Base-by-base conservation (phyloP, 2,329 filamentous ascomycete species). In the Paecilomyces sp. region DNA sequence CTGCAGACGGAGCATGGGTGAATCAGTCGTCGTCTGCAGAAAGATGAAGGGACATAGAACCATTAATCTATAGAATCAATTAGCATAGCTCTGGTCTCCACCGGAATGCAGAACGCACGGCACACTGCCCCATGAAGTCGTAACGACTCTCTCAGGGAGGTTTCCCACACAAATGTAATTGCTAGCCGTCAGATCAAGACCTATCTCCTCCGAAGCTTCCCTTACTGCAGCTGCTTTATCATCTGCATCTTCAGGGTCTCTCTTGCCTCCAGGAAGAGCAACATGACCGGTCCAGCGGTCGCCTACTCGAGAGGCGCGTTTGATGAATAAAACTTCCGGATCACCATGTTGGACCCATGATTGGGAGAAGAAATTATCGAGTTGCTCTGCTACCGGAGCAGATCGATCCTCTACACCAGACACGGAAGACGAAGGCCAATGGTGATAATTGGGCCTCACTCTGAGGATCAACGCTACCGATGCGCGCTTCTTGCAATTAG, bases 251-350 rank as follows among this genome's bases (percentile, higher is more conserved):
- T 83, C 82, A 0, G 84, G 82, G 64, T 90, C 87, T 63, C 85
- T 76, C 67, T 86, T 87, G 1, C 87, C 87, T 24, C 87, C 87
- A 0, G 87, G 87, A 3, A 89, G 73, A 0, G 87, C 87, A 59
- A 89, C 83, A 75, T 90, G 87, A 2, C 83, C 82, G 1, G 85
- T 88, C 87, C 87, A 90, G 60, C 86, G 78, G 70, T 90, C 87
- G 7, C 86, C 86, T 58, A 81, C 78, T 41, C 87, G 78, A 3
- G 85, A 81, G 2, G 87, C 84, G 54, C 87, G 78, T 69, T 89
- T 90, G 71, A 90, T 90, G 70, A 89, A 89, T 3, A 89, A 77
- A n/a, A 86, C 77, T 70, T 90, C 87, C 0, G 87, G 83, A 62
- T 87, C 83, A 25, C 86, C 86, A 69, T 87, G 74, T 63, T 83